phyloP scores from a whole-genome alignment of 805 yeast species.

The Ogataea methylovora region DNA sequence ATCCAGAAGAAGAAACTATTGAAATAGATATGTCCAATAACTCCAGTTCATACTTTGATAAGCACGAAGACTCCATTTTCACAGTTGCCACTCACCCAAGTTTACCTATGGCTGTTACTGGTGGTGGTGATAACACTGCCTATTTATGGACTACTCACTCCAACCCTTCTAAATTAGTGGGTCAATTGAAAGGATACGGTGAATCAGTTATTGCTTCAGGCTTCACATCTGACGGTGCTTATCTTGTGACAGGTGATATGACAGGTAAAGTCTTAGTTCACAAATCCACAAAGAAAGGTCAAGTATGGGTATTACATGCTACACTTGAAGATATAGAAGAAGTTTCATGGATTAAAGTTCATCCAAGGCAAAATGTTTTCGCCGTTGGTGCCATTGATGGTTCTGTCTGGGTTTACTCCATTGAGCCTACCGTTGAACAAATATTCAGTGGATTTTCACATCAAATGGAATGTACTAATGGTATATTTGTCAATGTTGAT shows the following conservation, averaged over 20 bases:
- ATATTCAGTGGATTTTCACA: constrained; percentile 78
- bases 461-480: constrained; percentile 72
- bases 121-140: constrained; percentile 92
- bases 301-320: constrained; percentile 67
- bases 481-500: constrained; percentile 58
- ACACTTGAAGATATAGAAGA: constrained; percentile 86
- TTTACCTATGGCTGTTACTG: constrained; percentile 80
- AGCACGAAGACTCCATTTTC: constrained; percentile 83
- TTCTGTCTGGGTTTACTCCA: constrained; percentile 86
- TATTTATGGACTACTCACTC: constrained; percentile 90
- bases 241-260: constrained; percentile 89
- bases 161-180: constrained; percentile 74
- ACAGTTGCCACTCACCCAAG: constrained; percentile 77
- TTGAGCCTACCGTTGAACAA: constrained; percentile 58
- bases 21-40: constrained; percentile 88
- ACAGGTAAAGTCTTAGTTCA: constrained; percentile 75
- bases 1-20: constrained; percentile 38
- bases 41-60: constrained; percentile 83
- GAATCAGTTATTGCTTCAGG: constrained; percentile 85
- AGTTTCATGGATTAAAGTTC: constrained; percentile 73
- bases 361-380: constrained; percentile 68
- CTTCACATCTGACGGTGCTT: constrained; percentile 78
- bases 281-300: constrained; percentile 67
- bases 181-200: constrained; percentile 70
- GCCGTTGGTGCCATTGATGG: constrained; percentile 94